phyloP scores from a whole-genome alignment of 2,329 filamentous ascomycete genomes.

The Cladosporium colombiae region DNA sequence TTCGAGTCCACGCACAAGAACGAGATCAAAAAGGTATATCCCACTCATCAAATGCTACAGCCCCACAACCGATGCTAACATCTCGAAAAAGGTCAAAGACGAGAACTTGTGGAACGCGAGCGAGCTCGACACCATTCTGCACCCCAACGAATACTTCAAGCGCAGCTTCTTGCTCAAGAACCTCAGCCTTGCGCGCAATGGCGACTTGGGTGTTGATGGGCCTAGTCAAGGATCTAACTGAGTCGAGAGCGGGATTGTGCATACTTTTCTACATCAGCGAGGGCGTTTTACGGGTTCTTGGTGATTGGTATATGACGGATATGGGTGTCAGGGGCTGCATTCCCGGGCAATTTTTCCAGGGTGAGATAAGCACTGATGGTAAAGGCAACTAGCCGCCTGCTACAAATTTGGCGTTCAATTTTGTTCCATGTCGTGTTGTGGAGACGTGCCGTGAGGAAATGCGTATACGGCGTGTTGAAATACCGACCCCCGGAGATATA shows the following conservation, averaged over 20 bases:
- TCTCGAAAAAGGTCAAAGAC: slow-evolving; percentile 44
- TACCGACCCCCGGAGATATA: neutral
- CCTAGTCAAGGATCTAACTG: slow-evolving; percentile 22
- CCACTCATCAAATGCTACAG: neutral
- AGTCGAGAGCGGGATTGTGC: neutral
- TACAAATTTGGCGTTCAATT: neutral
- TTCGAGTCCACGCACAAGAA: slow-evolving; percentile 83
- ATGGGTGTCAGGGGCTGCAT: neutral
- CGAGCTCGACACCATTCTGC: slow-evolving; percentile 91
- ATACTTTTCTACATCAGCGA: slow-evolving; percentile 4
- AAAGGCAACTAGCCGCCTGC: neutral
- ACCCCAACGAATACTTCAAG: slow-evolving; percentile 98
- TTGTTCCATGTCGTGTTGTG: neutral
- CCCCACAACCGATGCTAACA: neutral
- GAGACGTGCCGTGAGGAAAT: neutral
- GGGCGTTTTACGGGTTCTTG: slow-evolving; percentile 1
- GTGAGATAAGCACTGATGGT: neutral
- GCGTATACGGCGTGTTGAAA: neutral
- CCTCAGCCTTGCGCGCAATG: slow-evolving; percentile 51
- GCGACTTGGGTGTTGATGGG: slow-evolving; percentile 41
- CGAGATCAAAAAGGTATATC: slow-evolving; percentile 48
- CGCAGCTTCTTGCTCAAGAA: slow-evolving; percentile 87
- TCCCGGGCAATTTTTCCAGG: too few relatives aligned
- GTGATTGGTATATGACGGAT: neutral
- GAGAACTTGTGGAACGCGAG: slow-evolving; percentile 54